Evolutionary conservation across 441 rosid species (phyloP).

Genomic region (Omphalea diandra): DNA sequence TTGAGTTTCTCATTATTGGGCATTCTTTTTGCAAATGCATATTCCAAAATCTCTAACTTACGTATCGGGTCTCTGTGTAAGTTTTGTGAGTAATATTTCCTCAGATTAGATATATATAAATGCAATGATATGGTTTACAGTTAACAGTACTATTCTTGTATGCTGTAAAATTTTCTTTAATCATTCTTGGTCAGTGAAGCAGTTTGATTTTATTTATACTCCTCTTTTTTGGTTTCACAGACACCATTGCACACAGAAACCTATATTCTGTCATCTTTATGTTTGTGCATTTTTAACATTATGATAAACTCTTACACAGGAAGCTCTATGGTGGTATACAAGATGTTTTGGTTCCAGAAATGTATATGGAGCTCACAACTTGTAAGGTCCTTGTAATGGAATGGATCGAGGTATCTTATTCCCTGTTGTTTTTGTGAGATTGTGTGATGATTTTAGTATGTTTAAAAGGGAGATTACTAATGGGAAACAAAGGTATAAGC

Average conservation of each 20-base stretch:
- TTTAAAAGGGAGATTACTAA: background rate
- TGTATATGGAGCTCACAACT: constrained; percentile 77
- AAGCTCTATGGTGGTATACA: constrained; percentile 69
- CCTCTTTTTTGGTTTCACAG: background rate
- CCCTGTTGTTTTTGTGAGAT: background rate
- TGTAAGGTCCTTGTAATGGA: constrained; percentile 90
- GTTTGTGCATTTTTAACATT: background rate
- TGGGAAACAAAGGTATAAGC: background rate
- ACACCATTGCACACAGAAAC: background rate
- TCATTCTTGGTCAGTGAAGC: background rate
- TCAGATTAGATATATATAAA: too few species aligned
- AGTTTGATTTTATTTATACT: background rate
- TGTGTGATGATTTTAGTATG: background rate
- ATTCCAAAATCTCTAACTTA: too few species aligned
- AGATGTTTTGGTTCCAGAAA: constrained; percentile 86
- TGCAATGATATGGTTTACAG: too few species aligned
- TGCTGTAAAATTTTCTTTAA: background rate
- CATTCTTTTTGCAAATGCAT: too few species aligned
- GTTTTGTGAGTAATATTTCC: too few species aligned
- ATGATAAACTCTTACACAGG: constrained; percentile 44
- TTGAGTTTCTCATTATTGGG: too few species aligned
- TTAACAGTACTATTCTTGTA: background rate
- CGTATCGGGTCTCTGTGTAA: too few species aligned
- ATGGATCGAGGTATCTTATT: constrained; percentile 84
- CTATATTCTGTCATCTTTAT: background rate